A percentile compares a stretch with the other conserved stretches of the same genome.
These are phyloP conservation scores for Andrographis paniculata DNA, from an alignment of 305 asterid genomes.

Conservation along the genomic window DNA sequence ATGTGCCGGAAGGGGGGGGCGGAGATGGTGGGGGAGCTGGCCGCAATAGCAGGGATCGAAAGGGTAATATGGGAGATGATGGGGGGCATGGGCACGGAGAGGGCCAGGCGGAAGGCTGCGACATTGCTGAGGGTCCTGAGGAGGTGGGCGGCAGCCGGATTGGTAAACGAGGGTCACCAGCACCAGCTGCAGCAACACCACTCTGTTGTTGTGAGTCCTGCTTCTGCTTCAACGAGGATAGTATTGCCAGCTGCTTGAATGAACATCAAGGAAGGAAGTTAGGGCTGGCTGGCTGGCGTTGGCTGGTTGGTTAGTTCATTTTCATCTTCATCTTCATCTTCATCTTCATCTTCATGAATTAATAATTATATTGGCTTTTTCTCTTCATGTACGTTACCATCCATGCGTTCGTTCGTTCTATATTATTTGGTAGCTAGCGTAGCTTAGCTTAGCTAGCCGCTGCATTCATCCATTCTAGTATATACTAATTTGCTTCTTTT, in stretches of 20 bases:
- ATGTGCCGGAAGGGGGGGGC: constrained; percentile 81
- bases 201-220: constrained; percentile 34
- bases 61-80: constrained; percentile 79
- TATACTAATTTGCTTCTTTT: no score
- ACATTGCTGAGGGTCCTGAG: constrained; percentile 68
- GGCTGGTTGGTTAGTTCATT: not conserved
- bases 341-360: no score
- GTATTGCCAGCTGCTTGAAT: constrained; percentile 51
- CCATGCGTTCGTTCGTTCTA: no score
- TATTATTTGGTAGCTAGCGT: no score
- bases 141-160: constrained; percentile 99
- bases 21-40: constrained; percentile 70
- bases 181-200: constrained; percentile 8
- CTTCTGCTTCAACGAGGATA: constrained; percentile 35
- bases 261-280: not conserved
- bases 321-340: not conserved
- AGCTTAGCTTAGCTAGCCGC: no score
- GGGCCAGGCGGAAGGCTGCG: constrained; percentile 78
- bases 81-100: constrained; percentile 76
- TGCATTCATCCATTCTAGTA: no score
- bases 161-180: constrained; percentile 31
- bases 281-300: not conserved
- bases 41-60: constrained; percentile 60
- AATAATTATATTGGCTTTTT: no score
- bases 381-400: no score